These are phyloP conservation scores for Paraphaeosphaeria minitans DNA, from an alignment of 2,329 filamentous ascomycete species.

Conservation along the genomic window DNA sequence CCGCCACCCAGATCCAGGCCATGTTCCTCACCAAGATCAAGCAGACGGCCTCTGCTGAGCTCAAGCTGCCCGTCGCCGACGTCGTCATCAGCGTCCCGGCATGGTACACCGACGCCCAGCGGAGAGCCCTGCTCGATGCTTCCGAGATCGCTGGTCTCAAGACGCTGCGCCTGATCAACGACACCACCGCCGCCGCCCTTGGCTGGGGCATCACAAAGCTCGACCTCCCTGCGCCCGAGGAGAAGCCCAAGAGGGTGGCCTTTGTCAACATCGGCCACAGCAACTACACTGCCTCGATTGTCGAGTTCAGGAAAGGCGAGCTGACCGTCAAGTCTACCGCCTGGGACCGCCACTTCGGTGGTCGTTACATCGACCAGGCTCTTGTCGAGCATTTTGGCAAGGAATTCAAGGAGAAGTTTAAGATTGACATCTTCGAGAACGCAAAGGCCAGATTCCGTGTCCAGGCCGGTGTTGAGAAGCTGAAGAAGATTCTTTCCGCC, in stretches of 20 bases:
- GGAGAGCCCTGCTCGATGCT: conserved; percentile 86
- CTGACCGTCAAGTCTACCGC: conserved; percentile 90
- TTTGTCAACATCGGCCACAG: conserved; percentile 97
- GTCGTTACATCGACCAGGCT: conserved; percentile 94
- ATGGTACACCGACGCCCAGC: conserved; percentile 97
- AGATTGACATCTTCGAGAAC: conserved; percentile 92
- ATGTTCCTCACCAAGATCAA: conserved; percentile 98
- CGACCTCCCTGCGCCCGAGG: conserved; percentile 84
- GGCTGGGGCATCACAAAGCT: conserved; percentile 98
- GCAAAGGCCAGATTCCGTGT: conserved; percentile 88
- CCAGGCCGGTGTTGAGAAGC: conserved; percentile 87
- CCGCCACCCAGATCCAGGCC: conserved; percentile 88
- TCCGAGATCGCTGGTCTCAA: conserved; percentile 93
- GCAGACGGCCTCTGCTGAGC: conserved; percentile 81
- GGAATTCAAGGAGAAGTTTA: conserved; percentile 97
- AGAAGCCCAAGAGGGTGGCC: conserved; percentile 87
- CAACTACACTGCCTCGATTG: conserved; percentile 92
- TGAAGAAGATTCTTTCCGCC: conserved; percentile 97
- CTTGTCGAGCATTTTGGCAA: conserved; percentile 92
- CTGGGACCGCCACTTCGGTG: conserved; percentile 95
- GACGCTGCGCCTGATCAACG: conserved; percentile 92
- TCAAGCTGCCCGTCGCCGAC: conserved; percentile 89
- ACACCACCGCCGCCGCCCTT: conserved; percentile 93
- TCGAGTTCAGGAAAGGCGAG: conserved; percentile 97
- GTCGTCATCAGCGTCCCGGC: conserved; percentile 92